These are phyloP conservation scores for Dictyostelium discoideum DNA, from an alignment of 78 protist species.

Conservation along the genomic window DNA sequence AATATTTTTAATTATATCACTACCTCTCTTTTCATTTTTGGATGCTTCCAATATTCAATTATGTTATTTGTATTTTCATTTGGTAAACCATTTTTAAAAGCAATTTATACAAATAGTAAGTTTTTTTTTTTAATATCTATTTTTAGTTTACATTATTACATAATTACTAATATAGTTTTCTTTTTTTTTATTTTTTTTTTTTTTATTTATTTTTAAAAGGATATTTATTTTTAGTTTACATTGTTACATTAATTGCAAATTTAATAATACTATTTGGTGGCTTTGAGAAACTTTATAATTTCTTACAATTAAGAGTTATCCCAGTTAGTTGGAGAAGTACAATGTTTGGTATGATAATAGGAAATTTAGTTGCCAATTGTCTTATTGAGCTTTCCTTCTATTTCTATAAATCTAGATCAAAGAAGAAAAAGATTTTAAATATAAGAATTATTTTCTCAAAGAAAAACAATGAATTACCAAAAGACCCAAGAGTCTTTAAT, in stretches of 20 bases:
- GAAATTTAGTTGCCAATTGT: constrained; percentile 23
- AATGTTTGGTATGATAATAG: constrained; percentile 15
- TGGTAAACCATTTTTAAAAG: constrained; percentile 73
- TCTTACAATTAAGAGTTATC: constrained; percentile 2
- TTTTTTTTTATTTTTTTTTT: not conserved
- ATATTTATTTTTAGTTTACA: not conserved
- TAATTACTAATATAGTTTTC: not conserved
- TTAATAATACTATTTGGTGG: constrained; percentile 31
- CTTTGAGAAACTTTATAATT: not conserved
- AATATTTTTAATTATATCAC: constrained; percentile 18
- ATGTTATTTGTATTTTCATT: constrained; percentile 67
- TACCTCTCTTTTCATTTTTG: constrained; percentile 30
- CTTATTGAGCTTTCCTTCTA: constrained; percentile 28
- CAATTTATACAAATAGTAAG: constrained; percentile 63
- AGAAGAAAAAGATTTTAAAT: constrained; percentile 40
- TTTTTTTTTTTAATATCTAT: not conserved
- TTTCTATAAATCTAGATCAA: not conserved
- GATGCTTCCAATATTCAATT: constrained; percentile 52
- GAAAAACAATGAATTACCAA: not conserved
- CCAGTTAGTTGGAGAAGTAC: constrained; percentile 50
- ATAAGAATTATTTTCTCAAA: constrained; percentile 20
- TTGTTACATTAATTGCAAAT: constrained; percentile 12
- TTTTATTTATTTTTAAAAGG: not conserved
- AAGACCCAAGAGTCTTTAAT: constrained; percentile 20
- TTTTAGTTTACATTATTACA: too few relatives aligned